Evolutionary conservation across 2,329 filamentous ascomycete genomes (phyloP).

Genomic region (Hypoxylon sp.): DNA sequence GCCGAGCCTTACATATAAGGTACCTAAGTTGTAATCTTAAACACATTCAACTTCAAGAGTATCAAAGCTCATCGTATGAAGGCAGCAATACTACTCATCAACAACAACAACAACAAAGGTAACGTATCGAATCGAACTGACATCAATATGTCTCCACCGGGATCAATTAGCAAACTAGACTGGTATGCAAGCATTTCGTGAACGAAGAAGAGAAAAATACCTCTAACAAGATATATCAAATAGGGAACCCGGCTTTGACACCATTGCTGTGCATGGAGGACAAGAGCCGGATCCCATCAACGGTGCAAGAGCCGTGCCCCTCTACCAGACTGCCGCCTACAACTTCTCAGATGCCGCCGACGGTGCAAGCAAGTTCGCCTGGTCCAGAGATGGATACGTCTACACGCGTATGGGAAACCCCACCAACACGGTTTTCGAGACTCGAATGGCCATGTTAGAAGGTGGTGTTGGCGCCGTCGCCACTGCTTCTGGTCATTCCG

Average conservation of each 20-base stretch:
- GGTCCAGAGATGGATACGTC: constrained; percentile 50
- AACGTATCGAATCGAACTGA: background rate
- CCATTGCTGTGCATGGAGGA: constrained; percentile 45
- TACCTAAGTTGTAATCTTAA: too few relatives aligned
- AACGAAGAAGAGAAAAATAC: constrained; percentile 5
- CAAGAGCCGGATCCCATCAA: constrained; percentile 47
- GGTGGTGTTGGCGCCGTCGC: constrained; percentile 50
- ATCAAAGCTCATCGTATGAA: too few relatives aligned
- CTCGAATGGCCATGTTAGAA: constrained; percentile 50
- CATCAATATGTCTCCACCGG: constrained; percentile 45
- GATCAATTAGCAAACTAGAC: constrained; percentile 46
- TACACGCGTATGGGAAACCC: constrained; percentile 52
- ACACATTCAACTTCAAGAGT: too few relatives aligned
- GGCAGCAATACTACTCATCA: too few relatives aligned
- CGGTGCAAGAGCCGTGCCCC: constrained; percentile 44
- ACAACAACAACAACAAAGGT: constrained; percentile 4
- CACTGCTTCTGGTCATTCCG: constrained; percentile 49
- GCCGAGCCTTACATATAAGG: constrained; percentile 14
- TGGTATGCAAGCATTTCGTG: constrained; percentile 39
- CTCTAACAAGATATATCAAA: constrained; percentile 27
- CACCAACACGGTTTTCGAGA: constrained; percentile 51
- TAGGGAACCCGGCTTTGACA: constrained; percentile 44
- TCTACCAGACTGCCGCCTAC: constrained; percentile 45
- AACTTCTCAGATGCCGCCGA: constrained; percentile 51
- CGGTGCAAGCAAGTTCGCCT: constrained; percentile 49